Conservation (phyloP, 345 rosid genomes). For the Syzygium aqueum region DNA sequence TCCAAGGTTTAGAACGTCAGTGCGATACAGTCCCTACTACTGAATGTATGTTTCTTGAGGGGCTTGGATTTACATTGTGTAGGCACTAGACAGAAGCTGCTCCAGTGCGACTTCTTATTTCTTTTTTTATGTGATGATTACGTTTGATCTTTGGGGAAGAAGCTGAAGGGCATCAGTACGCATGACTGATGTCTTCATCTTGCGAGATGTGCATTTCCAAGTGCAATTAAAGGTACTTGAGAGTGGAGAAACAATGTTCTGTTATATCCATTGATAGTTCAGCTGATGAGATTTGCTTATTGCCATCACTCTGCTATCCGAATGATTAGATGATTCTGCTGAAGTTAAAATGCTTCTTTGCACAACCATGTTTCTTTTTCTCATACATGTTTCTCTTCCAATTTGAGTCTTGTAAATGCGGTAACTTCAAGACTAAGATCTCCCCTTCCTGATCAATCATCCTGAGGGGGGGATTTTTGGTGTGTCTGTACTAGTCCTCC, state of each 20-base stretch:
- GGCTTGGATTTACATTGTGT: background rate
- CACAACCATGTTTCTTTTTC: background rate
- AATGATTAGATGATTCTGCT: background rate
- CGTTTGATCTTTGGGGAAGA: background rate
- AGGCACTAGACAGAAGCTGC: background rate
- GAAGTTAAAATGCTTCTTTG: background rate
- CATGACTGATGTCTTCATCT: background rate
- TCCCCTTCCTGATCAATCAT: background rate
- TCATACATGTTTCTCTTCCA: background rate
- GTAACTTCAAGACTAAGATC: background rate
- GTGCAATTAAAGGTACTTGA: background rate
- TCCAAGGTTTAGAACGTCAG: constrained; percentile 51
- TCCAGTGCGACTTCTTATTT: background rate
- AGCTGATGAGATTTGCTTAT: background rate
- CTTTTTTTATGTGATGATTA: background rate
- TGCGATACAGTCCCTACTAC: constrained; percentile 60
- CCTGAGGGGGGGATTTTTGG: background rate
- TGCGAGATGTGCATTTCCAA: background rate
- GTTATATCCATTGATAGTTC: background rate
- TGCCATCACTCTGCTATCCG: background rate
- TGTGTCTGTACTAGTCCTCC: background rate
- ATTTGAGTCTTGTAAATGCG: background rate
- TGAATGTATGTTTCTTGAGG: constrained; percentile 4
- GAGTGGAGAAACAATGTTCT: background rate
- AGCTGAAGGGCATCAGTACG: background rate